Evolutionary conservation across 768 basidiomycete species (phyloP).

Genomic region (Trametes meyenii): DNA sequence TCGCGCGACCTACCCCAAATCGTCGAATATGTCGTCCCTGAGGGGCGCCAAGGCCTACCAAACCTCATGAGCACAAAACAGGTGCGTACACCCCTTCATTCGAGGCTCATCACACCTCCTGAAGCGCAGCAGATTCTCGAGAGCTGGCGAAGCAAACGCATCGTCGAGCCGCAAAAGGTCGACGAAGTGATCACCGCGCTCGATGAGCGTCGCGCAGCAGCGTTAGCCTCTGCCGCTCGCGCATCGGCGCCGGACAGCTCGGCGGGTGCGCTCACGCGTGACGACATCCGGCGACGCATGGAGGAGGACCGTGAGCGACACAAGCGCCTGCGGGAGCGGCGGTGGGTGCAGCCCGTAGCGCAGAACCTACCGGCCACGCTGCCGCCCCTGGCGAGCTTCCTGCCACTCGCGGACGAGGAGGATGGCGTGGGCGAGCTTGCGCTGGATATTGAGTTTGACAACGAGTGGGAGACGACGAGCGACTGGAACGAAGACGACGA

Average conservation of each 20-base stretch:
- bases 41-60: conserved; percentile 83
- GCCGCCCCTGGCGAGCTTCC: conserved; percentile 56
- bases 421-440: conserved; percentile 62
- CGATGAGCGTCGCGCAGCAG: conserved; percentile 44
- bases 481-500: conserved; percentile 92
- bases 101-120: not conserved
- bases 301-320: conserved; percentile 93
- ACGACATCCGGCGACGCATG: conserved; percentile 80
- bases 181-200: conserved; percentile 68
- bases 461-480: conserved; percentile 87
- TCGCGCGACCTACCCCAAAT: conserved; percentile 77
- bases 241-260: conserved; percentile 31
- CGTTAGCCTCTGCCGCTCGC: conserved; percentile 25
- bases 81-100: conserved; percentile 45
- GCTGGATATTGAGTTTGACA: conserved; percentile 84
- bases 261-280: conserved; percentile 35
- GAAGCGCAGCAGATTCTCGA: conserved; percentile 73
- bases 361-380: conserved; percentile 48
- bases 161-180: conserved; percentile 77
- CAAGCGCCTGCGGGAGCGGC: conserved; percentile 85
- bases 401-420: conserved; percentile 54
- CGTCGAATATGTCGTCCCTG: conserved; percentile 84
- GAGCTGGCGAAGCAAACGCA: conserved; percentile 84
- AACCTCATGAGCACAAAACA: conserved; percentile 89
- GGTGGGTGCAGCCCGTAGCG: conserved; percentile 85